These are phyloP conservation scores for Fermentozyma sake DNA, from an alignment of 1,139 yeast species.

Conservation along the genomic window DNA sequence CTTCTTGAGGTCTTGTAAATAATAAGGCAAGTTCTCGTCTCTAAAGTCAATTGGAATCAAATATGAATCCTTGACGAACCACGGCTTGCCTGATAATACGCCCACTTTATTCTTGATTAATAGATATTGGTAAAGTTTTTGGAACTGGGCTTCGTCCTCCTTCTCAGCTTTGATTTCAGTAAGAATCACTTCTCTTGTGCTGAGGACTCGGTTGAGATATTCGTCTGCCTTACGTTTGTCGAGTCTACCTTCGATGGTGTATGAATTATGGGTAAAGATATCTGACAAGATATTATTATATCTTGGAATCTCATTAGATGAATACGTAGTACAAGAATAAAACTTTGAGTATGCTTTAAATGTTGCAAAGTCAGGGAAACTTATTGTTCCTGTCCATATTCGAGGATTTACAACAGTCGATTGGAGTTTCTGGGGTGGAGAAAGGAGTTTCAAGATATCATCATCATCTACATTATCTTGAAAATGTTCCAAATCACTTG, in stretches of 20 bases:
- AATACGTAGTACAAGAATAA: constrained; percentile 25
- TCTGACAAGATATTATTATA: constrained; percentile 10
- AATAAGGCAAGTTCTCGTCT: constrained; percentile 23
- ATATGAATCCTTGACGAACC: constrained; percentile 63
- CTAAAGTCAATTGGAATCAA: constrained; percentile 43
- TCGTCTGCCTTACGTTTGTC: constrained; percentile 50
- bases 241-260: constrained; percentile 62
- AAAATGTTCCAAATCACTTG: constrained; percentile 8
- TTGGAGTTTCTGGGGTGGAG: too few relatives aligned
- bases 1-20: constrained; percentile 19
- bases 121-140: constrained; percentile 52
- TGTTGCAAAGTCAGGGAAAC: constrained; percentile 52
- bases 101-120: constrained; percentile 51
- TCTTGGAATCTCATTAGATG: not conserved
- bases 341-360: constrained; percentile 44
- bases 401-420: not conserved
- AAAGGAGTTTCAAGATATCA: constrained; percentile 6
- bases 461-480: constrained; percentile 7
- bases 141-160: constrained; percentile 27
- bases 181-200: constrained; percentile 49
- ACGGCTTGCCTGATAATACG: constrained; percentile 49
- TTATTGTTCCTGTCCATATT: constrained; percentile 55
- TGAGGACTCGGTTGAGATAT: constrained; percentile 48
- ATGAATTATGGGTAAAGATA: constrained; percentile 24
- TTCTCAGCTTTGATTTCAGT: constrained; percentile 32